These are phyloP conservation scores for Xylaria bambusicola DNA, from an alignment of 495 filamentous ascomycete species.

Conservation along the genomic window DNA sequence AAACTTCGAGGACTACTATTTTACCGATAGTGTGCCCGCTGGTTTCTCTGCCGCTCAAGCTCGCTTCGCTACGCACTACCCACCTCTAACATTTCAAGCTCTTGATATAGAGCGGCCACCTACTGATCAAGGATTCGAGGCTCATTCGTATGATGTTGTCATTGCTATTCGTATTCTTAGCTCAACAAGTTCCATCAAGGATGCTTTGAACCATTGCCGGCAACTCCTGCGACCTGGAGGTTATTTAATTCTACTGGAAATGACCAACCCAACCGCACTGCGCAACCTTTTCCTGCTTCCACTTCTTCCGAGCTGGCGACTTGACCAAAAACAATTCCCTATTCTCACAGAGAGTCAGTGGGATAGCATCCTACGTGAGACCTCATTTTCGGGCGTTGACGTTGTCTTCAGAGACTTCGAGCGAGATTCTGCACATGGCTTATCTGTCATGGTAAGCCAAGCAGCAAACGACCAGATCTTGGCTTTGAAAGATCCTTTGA, in stretches of 20 bases:
- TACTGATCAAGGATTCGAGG: slow-evolving; percentile 29
- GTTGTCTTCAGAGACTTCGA: neutral
- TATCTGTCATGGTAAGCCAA: slow-evolving; percentile 45
- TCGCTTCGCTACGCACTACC: slow-evolving; percentile 20
- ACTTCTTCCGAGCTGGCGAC: slow-evolving; percentile 51
- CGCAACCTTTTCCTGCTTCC: slow-evolving; percentile 35
- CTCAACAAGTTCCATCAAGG: slow-evolving; percentile 41
- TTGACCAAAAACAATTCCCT: slow-evolving; percentile 34
- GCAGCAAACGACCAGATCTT: slow-evolving; percentile 41
- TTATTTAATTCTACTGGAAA: slow-evolving; percentile 48
- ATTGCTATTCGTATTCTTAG: slow-evolving; percentile 46
- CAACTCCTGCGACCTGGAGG: slow-evolving; percentile 56
- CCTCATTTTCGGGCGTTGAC: slow-evolving; percentile 52
- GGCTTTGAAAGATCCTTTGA: neutral
- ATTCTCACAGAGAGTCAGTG: slow-evolving; percentile 38
- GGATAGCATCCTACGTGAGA: slow-evolving; percentile 38
- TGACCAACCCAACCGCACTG: slow-evolving; percentile 37
- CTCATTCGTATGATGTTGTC: slow-evolving; percentile 52
- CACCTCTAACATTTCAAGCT: slow-evolving; percentile 42
- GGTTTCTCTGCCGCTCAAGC: slow-evolving; percentile 34
- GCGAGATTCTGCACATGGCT: slow-evolving; percentile 23
- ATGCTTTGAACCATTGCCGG: slow-evolving; percentile 42
- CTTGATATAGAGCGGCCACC: slow-evolving; percentile 44
- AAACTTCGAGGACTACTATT: slow-evolving; percentile 37
- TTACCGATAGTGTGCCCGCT: slow-evolving; percentile 44